phyloP scores from a whole-genome alignment of 768 basidiomycete species.

The Ramaria rubella region DNA sequence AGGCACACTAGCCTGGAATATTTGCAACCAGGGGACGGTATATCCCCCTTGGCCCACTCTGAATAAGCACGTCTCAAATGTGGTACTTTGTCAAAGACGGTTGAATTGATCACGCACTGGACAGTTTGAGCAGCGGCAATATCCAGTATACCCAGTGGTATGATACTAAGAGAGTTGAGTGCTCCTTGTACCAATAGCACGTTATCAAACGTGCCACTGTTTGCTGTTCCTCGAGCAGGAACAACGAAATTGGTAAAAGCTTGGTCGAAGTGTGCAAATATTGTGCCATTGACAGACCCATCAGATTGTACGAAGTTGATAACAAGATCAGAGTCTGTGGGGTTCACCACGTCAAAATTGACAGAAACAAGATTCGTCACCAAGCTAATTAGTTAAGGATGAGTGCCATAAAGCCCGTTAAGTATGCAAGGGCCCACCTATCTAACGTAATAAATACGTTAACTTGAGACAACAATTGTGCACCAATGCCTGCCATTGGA shows the following conservation, averaged over 20 bases:
- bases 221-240: constrained; percentile 51
- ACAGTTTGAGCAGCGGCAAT: constrained; percentile 42
- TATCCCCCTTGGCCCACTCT: constrained; percentile 51
- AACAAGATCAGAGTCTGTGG: constrained; percentile 49
- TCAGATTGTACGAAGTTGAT: constrained; percentile 55
- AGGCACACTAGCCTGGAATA: constrained; percentile 47
- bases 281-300: constrained; percentile 41
- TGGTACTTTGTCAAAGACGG: not conserved
- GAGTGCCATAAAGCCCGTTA: not conserved
- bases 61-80: not conserved
- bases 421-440: constrained; percentile 12
- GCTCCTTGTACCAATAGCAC: constrained; percentile 57
- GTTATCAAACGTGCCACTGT: constrained; percentile 51
- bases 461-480: constrained; percentile 46
- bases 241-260: constrained; percentile 49
- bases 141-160: constrained; percentile 49
- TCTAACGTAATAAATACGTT: constrained; percentile 47
- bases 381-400: constrained; percentile 24
- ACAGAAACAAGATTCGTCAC: constrained; percentile 43
- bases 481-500: constrained; percentile 10
- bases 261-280: constrained; percentile 54
- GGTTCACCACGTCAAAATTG: constrained; percentile 58
- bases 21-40: constrained; percentile 57
- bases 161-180: constrained; percentile 48
- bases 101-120: constrained; percentile 20